These are phyloP conservation scores for Trypanosoma scelopori DNA, from an alignment of 208 protist species.

Conservation along the genomic window DNA sequence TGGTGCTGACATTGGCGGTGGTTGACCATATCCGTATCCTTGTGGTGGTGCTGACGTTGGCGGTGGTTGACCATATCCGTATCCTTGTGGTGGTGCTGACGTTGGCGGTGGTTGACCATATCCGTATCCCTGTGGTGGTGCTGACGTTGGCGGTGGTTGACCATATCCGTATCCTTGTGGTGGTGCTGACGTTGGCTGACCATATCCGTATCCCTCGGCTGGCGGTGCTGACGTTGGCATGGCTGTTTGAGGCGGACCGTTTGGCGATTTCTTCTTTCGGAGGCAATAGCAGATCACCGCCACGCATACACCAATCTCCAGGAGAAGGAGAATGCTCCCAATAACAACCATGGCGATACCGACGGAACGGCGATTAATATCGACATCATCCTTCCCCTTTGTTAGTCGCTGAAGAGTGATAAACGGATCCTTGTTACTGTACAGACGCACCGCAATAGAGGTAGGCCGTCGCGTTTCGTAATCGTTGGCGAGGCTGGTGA, in stretches of 20 bases:
- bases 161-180: slow-evolving; percentile 9
- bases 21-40: slow-evolving; percentile 15
- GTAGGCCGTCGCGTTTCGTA: not conserved
- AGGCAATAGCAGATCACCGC: slow-evolving; percentile 19
- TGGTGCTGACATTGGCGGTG: no score
- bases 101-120: slow-evolving; percentile 17
- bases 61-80: slow-evolving; percentile 13
- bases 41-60: slow-evolving; percentile 20
- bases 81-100: not conserved
- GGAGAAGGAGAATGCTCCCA: slow-evolving; percentile 14
- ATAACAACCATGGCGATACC: slow-evolving; percentile 22
- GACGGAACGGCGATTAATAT: not conserved
- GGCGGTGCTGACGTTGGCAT: not conserved
- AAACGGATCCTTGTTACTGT: slow-evolving; percentile 28
- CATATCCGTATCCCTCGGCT: no score
- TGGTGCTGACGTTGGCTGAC: no score
- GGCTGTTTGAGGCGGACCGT: not conserved
- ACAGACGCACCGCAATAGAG: slow-evolving; percentile 21
- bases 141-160: slow-evolving; percentile 2
- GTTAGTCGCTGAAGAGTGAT: slow-evolving; percentile 16
- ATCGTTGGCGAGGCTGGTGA: not conserved
- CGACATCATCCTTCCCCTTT: slow-evolving; percentile 12
- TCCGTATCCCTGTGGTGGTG: not conserved
- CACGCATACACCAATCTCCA: slow-evolving; percentile 16
- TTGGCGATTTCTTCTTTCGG: slow-evolving; percentile 5